These are phyloP conservation scores for Fraxinus excelsior DNA, from an alignment of 257 asterid genomes.

Conservation along the genomic window DNA sequence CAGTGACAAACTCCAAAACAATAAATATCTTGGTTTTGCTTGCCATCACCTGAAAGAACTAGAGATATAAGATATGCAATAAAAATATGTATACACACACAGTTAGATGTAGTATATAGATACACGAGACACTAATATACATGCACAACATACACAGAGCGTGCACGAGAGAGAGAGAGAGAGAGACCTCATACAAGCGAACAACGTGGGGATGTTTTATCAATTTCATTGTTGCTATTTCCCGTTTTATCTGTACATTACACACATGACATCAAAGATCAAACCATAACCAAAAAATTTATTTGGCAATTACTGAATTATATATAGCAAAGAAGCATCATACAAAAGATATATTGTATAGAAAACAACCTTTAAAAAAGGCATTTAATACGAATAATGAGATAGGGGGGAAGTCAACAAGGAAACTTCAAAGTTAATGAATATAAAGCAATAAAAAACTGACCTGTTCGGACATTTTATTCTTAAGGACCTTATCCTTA, in stretches of 20 bases:
- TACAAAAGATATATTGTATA: background rate
- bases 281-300: background rate
- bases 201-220: slow-evolving; percentile 93
- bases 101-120: background rate
- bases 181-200: slow-evolving; percentile 66
- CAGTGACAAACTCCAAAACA: slow-evolving; percentile 17
- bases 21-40: slow-evolving; percentile 17
- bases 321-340: background rate
- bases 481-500: slow-evolving; percentile 87
- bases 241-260: slow-evolving; percentile 73
- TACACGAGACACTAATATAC: too few species aligned
- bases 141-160: background rate
- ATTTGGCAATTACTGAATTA: background rate
- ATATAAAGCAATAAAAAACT: background rate
- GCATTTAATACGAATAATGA: background rate
- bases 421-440: background rate
- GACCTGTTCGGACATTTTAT: slow-evolving; percentile 97
- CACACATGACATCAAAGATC: background rate
- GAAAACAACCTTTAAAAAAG: background rate
- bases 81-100: slow-evolving; percentile 9
- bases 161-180: background rate
- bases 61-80: slow-evolving; percentile 13
- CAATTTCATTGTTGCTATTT: slow-evolving; percentile 90
- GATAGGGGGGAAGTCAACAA: background rate
- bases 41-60: slow-evolving; percentile 51